Evolutionary conservation across 345 rosid species (phyloP), one percentile per base, ranked within the genome.

Genomic region (Acer yangbiense): DNA sequence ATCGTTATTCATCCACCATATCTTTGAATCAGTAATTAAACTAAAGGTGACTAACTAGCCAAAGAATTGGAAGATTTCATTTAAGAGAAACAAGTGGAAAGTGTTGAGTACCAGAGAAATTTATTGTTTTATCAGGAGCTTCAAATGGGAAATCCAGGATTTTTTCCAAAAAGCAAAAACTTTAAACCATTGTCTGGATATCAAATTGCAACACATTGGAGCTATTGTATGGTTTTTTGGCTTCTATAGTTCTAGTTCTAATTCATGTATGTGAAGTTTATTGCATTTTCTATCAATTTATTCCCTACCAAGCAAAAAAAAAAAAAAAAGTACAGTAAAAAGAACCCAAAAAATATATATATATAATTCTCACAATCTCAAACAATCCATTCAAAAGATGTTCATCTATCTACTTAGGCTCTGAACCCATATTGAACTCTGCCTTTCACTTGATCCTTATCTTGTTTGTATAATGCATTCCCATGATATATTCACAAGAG

Each of bases 401-500:
- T 74, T 29, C 9, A 18, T 29, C 46, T 43, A 43, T 43, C 10
- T 8, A 43, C 46, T 43, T 43, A n/a, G 46, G 20, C 29, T 43
- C 41, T 54, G 76, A 77, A 65, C 65, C 66, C 70, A 48, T 55
- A 20, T 3, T 50, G 61, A 79, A 44, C 74, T 21, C 55, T 52
- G 39, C 39, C 39, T 50, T 75, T 71, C 54, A 13, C 71, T 75
- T 74, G 65, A 64, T 65, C 77, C 73, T 65, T 71, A 44, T 75
- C 48, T 70, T 68, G 41, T 66, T 27, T 76, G 39, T 77, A 71
- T 74, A 68, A n/a, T 29, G 65, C 78, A 70, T 43, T 60, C 9
- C 73, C 73, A 65, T 66, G 46, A 65, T 72, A 74, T 77, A 83
- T 80, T 74, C 77, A 77, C 83, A 83, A 25, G 58, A 63, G 25